Evolutionary conservation across 2,329 filamentous ascomycete genomes (phyloP).

Genomic region (Phyllosticta citrichinensis): DNA sequence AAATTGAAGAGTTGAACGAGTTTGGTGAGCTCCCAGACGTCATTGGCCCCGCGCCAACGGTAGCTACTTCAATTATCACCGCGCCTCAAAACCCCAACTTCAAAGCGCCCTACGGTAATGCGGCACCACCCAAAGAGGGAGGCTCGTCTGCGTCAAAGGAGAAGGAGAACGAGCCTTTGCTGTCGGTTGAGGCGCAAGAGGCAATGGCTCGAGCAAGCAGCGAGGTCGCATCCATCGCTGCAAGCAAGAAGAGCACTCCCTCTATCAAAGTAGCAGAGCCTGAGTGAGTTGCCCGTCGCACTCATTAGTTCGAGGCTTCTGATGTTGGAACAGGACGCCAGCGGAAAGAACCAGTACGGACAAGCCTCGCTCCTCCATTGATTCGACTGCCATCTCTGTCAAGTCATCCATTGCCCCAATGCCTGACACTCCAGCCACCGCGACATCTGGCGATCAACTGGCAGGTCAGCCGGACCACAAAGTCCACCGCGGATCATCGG

Average conservation of each 20-base stretch:
- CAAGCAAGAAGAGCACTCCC: constrained; percentile 24
- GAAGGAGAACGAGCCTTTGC: constrained; percentile 18
- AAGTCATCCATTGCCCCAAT: constrained; percentile 15
- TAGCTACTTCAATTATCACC: constrained; percentile 19
- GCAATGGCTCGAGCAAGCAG: constrained; percentile 27
- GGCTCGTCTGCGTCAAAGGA: constrained; percentile 7
- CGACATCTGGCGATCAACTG: constrained; percentile 9
- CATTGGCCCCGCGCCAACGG: constrained; percentile 46
- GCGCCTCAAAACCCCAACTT: constrained; percentile 18
- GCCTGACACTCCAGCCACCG: constrained; percentile 19
- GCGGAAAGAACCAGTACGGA: background rate
- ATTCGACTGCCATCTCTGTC: background rate
- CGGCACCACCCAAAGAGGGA: constrained; percentile 10
- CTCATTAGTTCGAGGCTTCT: background rate
- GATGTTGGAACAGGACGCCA: background rate
- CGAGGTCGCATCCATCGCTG: constrained; percentile 27
- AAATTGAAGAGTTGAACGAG: constrained; percentile 99
- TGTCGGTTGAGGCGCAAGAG: constrained; percentile 23
- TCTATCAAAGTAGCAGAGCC: constrained; percentile 16
- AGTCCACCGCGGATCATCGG: constrained; percentile 17
- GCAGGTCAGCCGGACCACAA: constrained; percentile 6
- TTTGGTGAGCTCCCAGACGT: constrained; percentile 90
- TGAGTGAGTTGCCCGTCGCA: background rate
- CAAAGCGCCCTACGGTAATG: constrained; percentile 15
- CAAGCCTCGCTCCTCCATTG: constrained; percentile 2